Base-by-base conservation (phyloP, 2,329 filamentous ascomycete genomes). In the Huntiella abstrusa region DNA sequence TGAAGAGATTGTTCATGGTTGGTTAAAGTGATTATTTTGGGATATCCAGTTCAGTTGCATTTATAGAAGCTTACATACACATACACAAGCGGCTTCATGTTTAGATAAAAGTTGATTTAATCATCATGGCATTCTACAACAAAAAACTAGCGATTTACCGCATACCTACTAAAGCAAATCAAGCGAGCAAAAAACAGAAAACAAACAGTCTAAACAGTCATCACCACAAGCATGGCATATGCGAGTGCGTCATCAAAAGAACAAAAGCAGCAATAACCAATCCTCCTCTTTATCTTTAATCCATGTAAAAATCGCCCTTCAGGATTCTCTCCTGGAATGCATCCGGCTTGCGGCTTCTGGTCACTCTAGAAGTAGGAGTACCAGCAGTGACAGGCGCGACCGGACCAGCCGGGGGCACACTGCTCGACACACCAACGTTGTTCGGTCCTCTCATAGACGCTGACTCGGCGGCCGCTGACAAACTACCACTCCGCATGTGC, bases 241-340 rank as follows among this genome's bases (percentile, higher is more conserved):
- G 22, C 22, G 8, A 28, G 22, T 28, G 22, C 22, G 22, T 28
- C 22, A 28, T 28, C 22, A 28, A 28, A 28, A 28, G 22, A 28
- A 28, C 22, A 28, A 28, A 28, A 28, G 8, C 22, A 10, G 22
- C 22, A 28, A 28, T 28, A 28, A 7, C 22, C 22, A 28, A 28
- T 28, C 22, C 22, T 10, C 22, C 22, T 28, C 15, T 22, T 8
- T 22, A 13, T 22, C 37, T 51, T 69, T 69, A 94, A 58, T 95
- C 87, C 86, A 96, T 95, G 67, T 91, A 91, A 57, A 98, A 96
- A 58, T 98, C 91, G 40, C 88, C 91, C 66, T 94, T 91, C 54
- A 98, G 71, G 56, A 98, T 96, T 54, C 92, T 77, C 70, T 98
- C 91, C 63, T 95, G 87, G 66, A 95, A 91, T 52, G 81, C 81